A percentile compares a stretch with the other conserved stretches of the same genome.
These are phyloP conservation scores for Lipomyces yamadae DNA, from an alignment of 805 yeast genomes.

Conservation along the genomic window DNA sequence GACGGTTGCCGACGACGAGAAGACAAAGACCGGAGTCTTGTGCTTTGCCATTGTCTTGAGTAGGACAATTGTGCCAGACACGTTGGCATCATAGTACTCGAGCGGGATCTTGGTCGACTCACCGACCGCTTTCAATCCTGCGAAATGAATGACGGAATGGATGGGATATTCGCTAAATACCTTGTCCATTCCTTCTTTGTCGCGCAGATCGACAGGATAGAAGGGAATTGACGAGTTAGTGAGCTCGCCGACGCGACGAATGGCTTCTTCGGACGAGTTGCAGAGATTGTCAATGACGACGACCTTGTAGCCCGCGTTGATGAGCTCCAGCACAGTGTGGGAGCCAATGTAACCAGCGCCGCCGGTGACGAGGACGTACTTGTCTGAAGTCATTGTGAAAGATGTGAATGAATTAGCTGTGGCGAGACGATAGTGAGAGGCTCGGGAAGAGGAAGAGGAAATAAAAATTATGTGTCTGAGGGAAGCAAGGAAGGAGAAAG, in stretches of 20 bases:
- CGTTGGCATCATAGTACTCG: slow-evolving; percentile 69
- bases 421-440: background rate
- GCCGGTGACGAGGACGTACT: slow-evolving; percentile 72
- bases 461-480: too few species aligned
- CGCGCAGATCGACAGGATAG: slow-evolving; percentile 61
- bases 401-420: too few species aligned
- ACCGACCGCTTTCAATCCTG: slow-evolving; percentile 83
- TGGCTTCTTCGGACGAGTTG: slow-evolving; percentile 70
- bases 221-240: slow-evolving; percentile 56
- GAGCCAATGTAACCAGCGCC: slow-evolving; percentile 90
- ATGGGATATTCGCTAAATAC: slow-evolving; percentile 59
- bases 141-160: slow-evolving; percentile 73
- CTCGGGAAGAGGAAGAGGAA: background rate
- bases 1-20: slow-evolving; percentile 81
- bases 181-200: slow-evolving; percentile 53
- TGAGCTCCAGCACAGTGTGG: slow-evolving; percentile 70
- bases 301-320: slow-evolving; percentile 66
- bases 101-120: slow-evolving; percentile 73
- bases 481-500: too few species aligned
- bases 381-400: slow-evolving; percentile 26
- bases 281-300: slow-evolving; percentile 73
- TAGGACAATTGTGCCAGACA: slow-evolving; percentile 65
- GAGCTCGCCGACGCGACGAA: slow-evolving; percentile 63
- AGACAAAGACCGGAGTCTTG: slow-evolving; percentile 62
- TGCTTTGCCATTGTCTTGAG: slow-evolving; percentile 57